Evolutionary conservation across 257 asterid genomes (phyloP), one percentile per base, ranked within the genome.

Genomic region (Rhazya stricta): DNA sequence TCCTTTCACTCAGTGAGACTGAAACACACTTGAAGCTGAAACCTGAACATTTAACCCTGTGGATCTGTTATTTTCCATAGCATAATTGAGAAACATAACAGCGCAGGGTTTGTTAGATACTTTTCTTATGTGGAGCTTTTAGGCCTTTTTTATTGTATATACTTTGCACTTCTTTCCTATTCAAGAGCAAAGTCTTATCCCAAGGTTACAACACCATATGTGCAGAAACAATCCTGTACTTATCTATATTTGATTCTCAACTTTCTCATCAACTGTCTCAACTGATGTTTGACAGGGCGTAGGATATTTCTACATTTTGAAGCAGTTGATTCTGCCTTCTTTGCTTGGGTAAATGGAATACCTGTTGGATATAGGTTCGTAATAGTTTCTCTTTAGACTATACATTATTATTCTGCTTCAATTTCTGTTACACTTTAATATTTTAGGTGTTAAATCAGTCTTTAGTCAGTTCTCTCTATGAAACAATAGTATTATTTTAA

Each of bases 251-350:
- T 41, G 71, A 37, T 36, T 66, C 71, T 37, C 50, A 37, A 66
- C 21, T 36, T 36, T 37, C 50, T 65, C 6, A 19, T 23, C 48
- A 12, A 58, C 36, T 67, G 16, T 68, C 18, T 79, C 66, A 30
- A 39, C 67, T 77, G 29, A 67, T 74, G 54, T 73, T 79, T 80
- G 77, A 80, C 96, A 94, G 99, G 95, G 60, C 96, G 97, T 72
- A 89, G 97, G 88, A 87, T 92, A 79, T 87, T 94, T 58, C 82
- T 94, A 70, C 96, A 94, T 84, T 90, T 94, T 86, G 99, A 94
- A 92, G 99, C 91, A 69, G 99, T 92, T 79, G 99, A 94, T 85
- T 94, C 99, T 56, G 97, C 98, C 61, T 92, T 88, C 89, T 88
- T 87, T 76, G 91, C 94, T 34, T 94, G 98, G 99, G 92, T 94